Percentiles rank a stretch among this genome's conserved stretches.
Evolutionary conservation across 805 yeast species (phyloP).

Genomic region (Candida silvatica): DNA sequence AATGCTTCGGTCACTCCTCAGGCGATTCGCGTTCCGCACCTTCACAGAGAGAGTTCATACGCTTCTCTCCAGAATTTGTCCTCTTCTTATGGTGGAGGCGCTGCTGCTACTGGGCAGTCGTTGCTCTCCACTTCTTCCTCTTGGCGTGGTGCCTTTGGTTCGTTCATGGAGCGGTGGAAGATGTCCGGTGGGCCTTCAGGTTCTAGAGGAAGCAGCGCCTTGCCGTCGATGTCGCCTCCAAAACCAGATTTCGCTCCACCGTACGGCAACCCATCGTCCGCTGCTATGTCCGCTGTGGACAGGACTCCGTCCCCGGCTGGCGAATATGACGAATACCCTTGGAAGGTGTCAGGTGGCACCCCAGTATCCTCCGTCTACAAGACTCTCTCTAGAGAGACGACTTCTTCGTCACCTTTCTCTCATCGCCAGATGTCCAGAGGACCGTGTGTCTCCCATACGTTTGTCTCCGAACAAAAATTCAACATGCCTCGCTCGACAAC

Average conservation of each 20-base stretch:
- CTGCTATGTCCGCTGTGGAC: constrained; percentile 1
- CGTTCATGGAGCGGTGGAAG: constrained; percentile 22
- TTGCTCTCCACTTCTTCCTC: constrained; percentile 16
- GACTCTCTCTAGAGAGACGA: constrained; percentile 5
- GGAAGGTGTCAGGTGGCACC: constrained; percentile 12
- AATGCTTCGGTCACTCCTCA: too few relatives aligned
- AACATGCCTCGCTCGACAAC: constrained; percentile 8
- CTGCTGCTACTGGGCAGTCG: too few relatives aligned
- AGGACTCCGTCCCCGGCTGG: constrained; percentile 19
- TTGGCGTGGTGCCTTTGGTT: constrained; percentile 22
- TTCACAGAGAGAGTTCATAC: constrained; percentile 23
- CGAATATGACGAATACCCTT: constrained; percentile 22
- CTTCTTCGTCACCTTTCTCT: background rate
- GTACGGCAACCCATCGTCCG: background rate
- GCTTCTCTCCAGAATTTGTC: constrained; percentile 27
- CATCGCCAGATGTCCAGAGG: too few relatives aligned
- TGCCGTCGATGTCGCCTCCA: too few relatives aligned
- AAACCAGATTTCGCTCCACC: too few relatives aligned
- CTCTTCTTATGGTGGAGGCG: constrained; percentile 26
- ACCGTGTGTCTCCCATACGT: too few relatives aligned
- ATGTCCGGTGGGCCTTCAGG: constrained; percentile 4
- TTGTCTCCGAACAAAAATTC: too few relatives aligned
- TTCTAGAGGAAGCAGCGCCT: background rate
- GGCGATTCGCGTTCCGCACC: constrained; percentile 12
- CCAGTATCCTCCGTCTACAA: constrained; percentile 7